phyloP scores from a whole-genome alignment of 208 protist genomes.

The Leishmania gerbilli region DNA sequence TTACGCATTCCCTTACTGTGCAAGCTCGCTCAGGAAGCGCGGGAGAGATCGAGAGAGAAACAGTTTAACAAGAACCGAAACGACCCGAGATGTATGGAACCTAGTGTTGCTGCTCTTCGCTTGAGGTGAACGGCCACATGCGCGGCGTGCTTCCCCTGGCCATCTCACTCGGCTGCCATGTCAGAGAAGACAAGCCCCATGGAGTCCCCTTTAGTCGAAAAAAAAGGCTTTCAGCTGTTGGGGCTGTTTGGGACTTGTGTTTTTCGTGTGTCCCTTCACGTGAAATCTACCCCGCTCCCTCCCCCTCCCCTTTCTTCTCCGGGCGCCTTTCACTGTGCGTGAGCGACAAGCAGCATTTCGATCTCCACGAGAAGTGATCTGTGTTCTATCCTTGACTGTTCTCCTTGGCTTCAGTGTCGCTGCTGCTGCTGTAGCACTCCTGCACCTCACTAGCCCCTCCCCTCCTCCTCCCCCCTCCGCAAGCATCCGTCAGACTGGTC shows the following conservation, averaged over 20 bases:
- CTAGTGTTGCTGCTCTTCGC: neutral
- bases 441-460: too few species aligned
- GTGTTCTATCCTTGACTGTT: neutral
- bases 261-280: neutral
- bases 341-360: neutral
- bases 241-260: neutral
- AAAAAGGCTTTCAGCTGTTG: neutral
- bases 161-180: neutral
- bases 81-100: neutral
- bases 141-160: neutral
- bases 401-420: neutral
- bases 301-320: neutral
- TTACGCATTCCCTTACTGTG: neutral
- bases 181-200: neutral
- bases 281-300: neutral
- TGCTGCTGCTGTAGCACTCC: neutral
- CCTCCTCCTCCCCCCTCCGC: too few species aligned
- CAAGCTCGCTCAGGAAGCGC: neutral
- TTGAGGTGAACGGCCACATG: neutral
- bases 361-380: neutral
- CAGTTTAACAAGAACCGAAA: neutral
- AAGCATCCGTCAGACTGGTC: neutral
- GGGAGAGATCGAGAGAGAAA: neutral
- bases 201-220: neutral
- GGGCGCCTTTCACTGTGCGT: neutral